Base-by-base conservation (phyloP, 495 filamentous ascomycete genomes). In the Ramalina intermedia region DNA sequence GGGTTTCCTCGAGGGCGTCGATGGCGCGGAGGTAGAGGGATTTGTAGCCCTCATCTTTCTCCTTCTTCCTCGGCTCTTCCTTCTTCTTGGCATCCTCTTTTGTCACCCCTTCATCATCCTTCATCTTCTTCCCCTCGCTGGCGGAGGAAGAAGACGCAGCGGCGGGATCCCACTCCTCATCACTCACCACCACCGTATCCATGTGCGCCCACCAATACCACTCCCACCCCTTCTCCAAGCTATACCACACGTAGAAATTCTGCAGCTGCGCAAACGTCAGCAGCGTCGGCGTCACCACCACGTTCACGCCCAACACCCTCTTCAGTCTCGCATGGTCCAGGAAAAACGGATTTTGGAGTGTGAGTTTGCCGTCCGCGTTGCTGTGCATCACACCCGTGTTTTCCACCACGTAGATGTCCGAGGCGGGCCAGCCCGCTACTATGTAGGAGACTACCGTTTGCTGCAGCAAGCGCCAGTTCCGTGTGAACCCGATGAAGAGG, bases 201-300 rank as follows among this genome's bases (percentile, higher is more conserved):
- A 75, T 72, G 51, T 79, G 76, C 33, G 66, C 61, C 77, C 76
- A 81, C 66, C 76, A 81, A 62, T 68, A 82, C 55, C 69, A 58
- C 18, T 61, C 61, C 74, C 74, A 79, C 21, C 62, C 55, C 14
- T 65, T 62, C 39, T 67, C 55, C n/a, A 75, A 57, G 24, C 73
- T 61, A 7, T 64, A 61, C 43, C 53, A 62, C 24, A 78, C 65
- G 54, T 69, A 78, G 58, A 76, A 81, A 57, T 81, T 81, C 51
- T 81, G 78, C 23, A 81, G 61, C 49, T 82, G 79, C 12, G 79
- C 70, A 43, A 81, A 82, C 38, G 55, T 74, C 33, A 81, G 60
- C 16, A 81, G 67, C 2, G 72, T 74, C 0, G 79, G 76, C 0
- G 78, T 78, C 29, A 63, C 62, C 11, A 81, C 41, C 40, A 82